Evolutionary conservation across 1,139 yeast genomes (phyloP).

Genomic region (Diutina pseudorugosa): DNA sequence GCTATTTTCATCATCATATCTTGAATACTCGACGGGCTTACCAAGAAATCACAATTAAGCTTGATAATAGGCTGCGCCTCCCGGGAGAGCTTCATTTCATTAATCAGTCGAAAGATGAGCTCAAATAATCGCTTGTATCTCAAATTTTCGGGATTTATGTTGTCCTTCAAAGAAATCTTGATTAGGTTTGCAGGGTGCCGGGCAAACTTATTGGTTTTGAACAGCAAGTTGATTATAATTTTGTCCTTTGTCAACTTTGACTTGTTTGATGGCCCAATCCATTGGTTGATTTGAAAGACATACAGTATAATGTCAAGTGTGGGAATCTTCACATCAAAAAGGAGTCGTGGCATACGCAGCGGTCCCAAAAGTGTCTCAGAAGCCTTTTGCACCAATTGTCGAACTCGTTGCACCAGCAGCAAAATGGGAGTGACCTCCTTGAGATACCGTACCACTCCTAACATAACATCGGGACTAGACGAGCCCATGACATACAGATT

Average conservation of each 20-base stretch:
- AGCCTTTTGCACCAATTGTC: slow-evolving; percentile 7
- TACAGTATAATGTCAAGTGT: slow-evolving; percentile 23
- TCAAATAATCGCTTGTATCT: slow-evolving; percentile 31
- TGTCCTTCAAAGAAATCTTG: slow-evolving; percentile 25
- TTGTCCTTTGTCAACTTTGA: slow-evolving; percentile 28
- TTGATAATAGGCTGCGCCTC: slow-evolving; percentile 13
- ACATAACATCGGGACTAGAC: slow-evolving; percentile 8
- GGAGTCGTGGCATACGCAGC: slow-evolving; percentile 5
- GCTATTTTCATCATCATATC: slow-evolving; percentile 19
- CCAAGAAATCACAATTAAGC: slow-evolving; percentile 30
- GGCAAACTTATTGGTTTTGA: slow-evolving; percentile 24
- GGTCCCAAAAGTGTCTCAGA: slow-evolving; percentile 11
- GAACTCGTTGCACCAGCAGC: slow-evolving; percentile 14
- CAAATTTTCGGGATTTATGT: slow-evolving; percentile 24
- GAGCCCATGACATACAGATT: slow-evolving; percentile 2
- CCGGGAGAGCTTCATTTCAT: slow-evolving; percentile 14
- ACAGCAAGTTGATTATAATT: slow-evolving; percentile 19
- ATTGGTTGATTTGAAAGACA: slow-evolving; percentile 20
- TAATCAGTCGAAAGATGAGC: slow-evolving; percentile 22
- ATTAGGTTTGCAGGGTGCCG: slow-evolving; percentile 12
- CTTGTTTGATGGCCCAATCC: slow-evolving; percentile 11
- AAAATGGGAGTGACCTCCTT: slow-evolving; percentile 21
- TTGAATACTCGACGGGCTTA: slow-evolving; percentile 11
- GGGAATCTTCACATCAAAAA: slow-evolving; percentile 22
- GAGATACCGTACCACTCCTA: slow-evolving; percentile 23